phyloP scores from a whole-genome alignment of 345 rosid species.

The Lepidium africanum region DNA sequence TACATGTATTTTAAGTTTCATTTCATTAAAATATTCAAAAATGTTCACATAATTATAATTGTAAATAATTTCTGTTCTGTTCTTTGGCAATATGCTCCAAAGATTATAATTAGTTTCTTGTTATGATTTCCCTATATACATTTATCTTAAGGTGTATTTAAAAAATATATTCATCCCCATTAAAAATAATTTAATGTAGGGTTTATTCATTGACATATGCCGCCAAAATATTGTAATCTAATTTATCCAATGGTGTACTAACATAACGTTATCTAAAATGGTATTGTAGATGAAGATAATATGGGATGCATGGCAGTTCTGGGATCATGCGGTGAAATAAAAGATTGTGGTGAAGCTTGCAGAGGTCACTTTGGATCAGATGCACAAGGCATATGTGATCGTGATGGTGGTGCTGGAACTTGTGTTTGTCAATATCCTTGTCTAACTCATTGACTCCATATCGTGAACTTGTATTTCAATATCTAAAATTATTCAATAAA shows the following conservation, averaged over 20 bases:
- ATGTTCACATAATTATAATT: too few relatives aligned
- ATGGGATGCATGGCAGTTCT: constrained; percentile 2
- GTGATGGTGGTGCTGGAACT: not conserved
- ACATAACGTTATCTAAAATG: not conserved
- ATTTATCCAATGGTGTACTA: not conserved
- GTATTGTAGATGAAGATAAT: not conserved
- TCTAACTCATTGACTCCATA: not conserved
- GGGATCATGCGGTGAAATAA: not conserved
- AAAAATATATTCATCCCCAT: not conserved
- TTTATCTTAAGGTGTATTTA: not conserved
- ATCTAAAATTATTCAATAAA: too few relatives aligned
- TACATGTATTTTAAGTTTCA: too few relatives aligned
- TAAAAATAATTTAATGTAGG: not conserved
- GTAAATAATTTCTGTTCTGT: not conserved
- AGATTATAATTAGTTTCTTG: not conserved
- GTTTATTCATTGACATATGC: not conserved
- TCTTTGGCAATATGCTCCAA: not conserved
- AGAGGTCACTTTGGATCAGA: not conserved
- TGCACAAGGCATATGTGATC: not conserved
- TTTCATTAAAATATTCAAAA: too few relatives aligned
- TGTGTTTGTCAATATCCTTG: not conserved
- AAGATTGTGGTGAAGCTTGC: not conserved
- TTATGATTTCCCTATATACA: not conserved
- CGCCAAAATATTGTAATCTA: too few relatives aligned
- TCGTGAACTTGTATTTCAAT: not conserved